phyloP scores from a whole-genome alignment of 768 basidiomycete genomes.

The Naematelia encephala region DNA sequence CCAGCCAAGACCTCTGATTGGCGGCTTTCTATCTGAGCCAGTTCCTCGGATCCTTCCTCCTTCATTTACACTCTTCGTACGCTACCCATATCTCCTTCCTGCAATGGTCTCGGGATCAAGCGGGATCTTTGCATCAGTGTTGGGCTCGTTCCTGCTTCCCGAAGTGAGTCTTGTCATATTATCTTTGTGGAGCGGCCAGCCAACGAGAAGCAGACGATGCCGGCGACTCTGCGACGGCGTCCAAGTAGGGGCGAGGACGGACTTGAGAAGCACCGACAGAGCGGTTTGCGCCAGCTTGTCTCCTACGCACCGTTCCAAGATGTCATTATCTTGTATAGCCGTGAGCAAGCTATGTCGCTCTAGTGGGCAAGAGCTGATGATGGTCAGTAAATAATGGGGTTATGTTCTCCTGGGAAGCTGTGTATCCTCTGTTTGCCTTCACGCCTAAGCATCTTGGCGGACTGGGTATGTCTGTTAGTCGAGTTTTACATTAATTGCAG shows the following conservation, averaged over 20 bases:
- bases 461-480: slow-evolving; percentile 28
- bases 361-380: background rate
- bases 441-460: slow-evolving; percentile 34
- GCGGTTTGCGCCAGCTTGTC: slow-evolving; percentile 17
- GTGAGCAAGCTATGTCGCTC: slow-evolving; percentile 15
- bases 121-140: slow-evolving; percentile 16
- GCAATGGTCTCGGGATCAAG: slow-evolving; percentile 23
- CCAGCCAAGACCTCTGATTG: slow-evolving; percentile 27
- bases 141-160: slow-evolving; percentile 15
- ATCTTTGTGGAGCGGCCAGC: background rate
- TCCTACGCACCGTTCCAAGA: slow-evolving; percentile 29
- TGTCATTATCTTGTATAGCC: slow-evolving; percentile 28
- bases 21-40: slow-evolving; percentile 34
- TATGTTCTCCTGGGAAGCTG: slow-evolving; percentile 32
- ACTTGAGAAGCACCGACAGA: slow-evolving; percentile 10
- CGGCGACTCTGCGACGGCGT: slow-evolving; percentile 7
- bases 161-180: slow-evolving; percentile 18
- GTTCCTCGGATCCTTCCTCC: slow-evolving; percentile 24
- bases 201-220: slow-evolving; percentile 20
- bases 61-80: slow-evolving; percentile 19
- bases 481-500: background rate
- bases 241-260: background rate
- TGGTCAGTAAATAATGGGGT: slow-evolving; percentile 27
- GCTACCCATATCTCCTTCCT: slow-evolving; percentile 35
- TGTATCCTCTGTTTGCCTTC: slow-evolving; percentile 38